Percentiles rank a stretch among this genome's conserved stretches.
phyloP scores from a whole-genome alignment of 257 asterid species.

The Solanum chiquidenum region DNA sequence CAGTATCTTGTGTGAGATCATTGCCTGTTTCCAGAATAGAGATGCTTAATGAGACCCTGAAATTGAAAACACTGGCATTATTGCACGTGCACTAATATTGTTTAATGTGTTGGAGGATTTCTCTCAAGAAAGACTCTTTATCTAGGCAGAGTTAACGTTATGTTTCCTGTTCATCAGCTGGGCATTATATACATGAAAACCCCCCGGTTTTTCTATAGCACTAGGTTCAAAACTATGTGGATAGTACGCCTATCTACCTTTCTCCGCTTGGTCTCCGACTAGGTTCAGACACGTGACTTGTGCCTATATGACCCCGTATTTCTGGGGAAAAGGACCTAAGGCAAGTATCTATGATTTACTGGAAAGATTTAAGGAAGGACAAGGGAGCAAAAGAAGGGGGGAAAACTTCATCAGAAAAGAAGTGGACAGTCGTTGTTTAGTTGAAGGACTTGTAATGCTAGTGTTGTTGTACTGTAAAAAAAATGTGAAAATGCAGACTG shows the following conservation, averaged over 20 bases:
- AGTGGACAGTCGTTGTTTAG: neutral
- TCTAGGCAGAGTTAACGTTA: neutral
- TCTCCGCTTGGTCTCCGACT: neutral
- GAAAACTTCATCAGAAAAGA: neutral
- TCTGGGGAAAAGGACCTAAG: neutral
- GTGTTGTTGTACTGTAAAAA: neutral
- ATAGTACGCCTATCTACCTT: neutral
- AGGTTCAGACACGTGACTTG: neutral
- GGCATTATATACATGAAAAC: no score
- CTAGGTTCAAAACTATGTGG: neutral
- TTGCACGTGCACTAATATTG: no score
- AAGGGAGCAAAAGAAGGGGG: neutral
- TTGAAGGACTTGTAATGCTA: neutral
- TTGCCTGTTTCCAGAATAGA: neutral
- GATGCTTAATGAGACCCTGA: neutral
- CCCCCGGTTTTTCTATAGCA: neutral
- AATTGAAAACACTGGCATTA: no score
- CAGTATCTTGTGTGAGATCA: neutral
- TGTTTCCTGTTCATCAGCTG: no score
- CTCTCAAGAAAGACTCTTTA: neutral
- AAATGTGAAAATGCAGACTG: neutral
- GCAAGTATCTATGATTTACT: neutral
- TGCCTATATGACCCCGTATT: neutral
- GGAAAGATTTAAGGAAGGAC: neutral
- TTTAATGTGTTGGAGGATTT: neutral